Percentiles rank a stretch among this genome's conserved stretches.
Conservation (phyloP, 305 asterid genomes). For the Fraxinus dipetala region DNA sequence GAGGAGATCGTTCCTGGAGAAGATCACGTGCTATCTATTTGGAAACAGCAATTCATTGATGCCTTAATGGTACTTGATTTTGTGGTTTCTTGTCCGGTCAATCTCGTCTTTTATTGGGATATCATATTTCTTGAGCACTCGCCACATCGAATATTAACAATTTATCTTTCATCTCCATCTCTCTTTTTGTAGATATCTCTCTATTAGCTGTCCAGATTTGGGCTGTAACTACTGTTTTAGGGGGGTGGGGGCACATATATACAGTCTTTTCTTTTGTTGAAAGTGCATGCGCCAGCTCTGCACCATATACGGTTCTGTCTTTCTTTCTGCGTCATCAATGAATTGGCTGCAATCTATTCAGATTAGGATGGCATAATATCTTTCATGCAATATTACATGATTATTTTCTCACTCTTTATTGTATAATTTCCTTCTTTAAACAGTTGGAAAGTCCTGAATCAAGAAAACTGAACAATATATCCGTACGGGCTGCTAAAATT, state of each 20-base stretch:
- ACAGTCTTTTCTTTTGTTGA: neutral
- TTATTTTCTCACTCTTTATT: neutral
- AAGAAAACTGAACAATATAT: conserved; percentile 40
- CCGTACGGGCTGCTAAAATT: conserved; percentile 38
- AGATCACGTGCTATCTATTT: conserved; percentile 44
- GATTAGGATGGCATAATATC: neutral
- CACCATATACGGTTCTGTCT: neutral
- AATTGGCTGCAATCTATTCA: neutral
- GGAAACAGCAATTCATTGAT: conserved; percentile 79
- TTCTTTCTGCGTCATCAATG: neutral
- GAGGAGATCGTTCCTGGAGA: conserved; percentile 33
- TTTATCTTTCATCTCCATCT: neutral
- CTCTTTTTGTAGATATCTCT: neutral
- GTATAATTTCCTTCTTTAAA: conserved; percentile 6
- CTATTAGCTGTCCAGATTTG: neutral
- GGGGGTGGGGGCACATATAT: neutral
- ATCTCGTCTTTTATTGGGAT: neutral
- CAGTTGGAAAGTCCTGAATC: conserved; percentile 67
- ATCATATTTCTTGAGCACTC: neutral
- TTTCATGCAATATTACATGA: neutral
- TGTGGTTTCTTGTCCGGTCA: neutral
- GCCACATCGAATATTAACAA: neutral
- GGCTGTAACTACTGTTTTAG: neutral
- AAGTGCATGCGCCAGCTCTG: neutral
- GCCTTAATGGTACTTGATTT: conserved; percentile 53